phyloP scores from a whole-genome alignment of 202 grass and related monocot species.

The Panicum hallii region DNA sequence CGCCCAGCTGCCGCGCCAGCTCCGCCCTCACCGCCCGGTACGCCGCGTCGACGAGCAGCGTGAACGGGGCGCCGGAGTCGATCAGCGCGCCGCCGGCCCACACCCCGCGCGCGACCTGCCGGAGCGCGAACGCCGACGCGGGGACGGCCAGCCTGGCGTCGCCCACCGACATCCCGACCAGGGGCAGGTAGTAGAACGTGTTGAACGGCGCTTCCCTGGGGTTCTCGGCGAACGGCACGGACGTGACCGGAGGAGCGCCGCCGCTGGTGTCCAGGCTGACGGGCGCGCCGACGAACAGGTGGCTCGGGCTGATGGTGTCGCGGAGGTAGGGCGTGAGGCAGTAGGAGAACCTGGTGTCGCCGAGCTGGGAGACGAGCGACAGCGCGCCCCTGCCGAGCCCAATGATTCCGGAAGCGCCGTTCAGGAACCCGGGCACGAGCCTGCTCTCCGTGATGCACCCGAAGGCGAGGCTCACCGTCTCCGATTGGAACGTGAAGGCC shows the following conservation, averaged over 20 bases:
- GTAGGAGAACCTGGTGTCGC: slow-evolving; percentile 22
- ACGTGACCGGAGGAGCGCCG: background rate
- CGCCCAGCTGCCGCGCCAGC: slow-evolving; percentile 10
- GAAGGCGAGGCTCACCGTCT: background rate
- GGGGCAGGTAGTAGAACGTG: slow-evolving; percentile 35
- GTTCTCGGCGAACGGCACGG: slow-evolving; percentile 27
- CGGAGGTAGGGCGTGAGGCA: too few species aligned
- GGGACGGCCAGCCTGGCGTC: background rate
- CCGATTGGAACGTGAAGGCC: background rate
- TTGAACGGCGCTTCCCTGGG: background rate
- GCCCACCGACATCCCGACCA: slow-evolving; percentile 27
- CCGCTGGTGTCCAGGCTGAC: background rate
- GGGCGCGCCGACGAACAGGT: slow-evolving; percentile 8
- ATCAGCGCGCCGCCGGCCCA: background rate
- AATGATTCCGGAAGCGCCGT: slow-evolving; percentile 17
- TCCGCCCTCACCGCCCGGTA: background rate
- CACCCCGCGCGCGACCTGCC: background rate
- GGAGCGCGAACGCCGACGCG: slow-evolving; percentile 12
- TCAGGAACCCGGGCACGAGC: background rate
- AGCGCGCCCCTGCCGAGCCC: slow-evolving; percentile 16
- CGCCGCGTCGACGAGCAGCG: background rate
- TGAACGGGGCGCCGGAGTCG: background rate
- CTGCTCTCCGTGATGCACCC: background rate
- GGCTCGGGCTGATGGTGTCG: background rate
- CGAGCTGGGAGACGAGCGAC: slow-evolving; percentile 13